Base-by-base conservation (phyloP, 1,284 basidiomycete genomes). In the Melampsora allii-populina region DNA sequence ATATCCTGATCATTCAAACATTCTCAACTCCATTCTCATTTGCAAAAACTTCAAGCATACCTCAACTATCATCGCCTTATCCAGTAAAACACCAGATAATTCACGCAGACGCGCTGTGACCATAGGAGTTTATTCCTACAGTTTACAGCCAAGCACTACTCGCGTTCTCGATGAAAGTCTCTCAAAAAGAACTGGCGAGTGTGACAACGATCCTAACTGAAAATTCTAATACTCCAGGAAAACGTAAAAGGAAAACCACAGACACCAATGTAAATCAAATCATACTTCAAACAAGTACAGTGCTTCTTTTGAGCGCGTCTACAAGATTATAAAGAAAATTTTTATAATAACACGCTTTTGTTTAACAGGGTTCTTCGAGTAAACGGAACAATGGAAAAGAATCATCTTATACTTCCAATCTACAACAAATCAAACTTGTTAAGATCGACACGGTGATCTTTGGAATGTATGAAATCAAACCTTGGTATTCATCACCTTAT, bases 401-500 rank as follows among this genome's bases (percentile, higher is more conserved):
- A 27, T 56, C 50, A 56, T 56, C 50, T 21, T 21, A 56, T 27
- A 12, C 27, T 27, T 56, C 50, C 21, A 56, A 21, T 21, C 5
- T 21, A 21, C 50, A 56, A 27, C 50, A 71, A 33, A 60, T 71
- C 42, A 60, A 48, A 10, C 46, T 71, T 14, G 68, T 71, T 12
- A 53, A 73, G 29, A 39, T 66, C 29, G 50, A 66, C 59, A 77
- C 80, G 14, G 80, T 81, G 50, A 72, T 79, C 46, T 81, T 80
- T 69, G 80, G 80, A 56, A 77, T 72, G 27, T 80, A 79, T 63
- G 79, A 80, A 45, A 82, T 82, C 71, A 79, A 79, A 71, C 78
- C 81, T 2, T 82, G 81, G 81, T 82, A 81, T 76, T 75, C 78
- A 50, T 80, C 79, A 39, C 81, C 81, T 0, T 82, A 81, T 75